phyloP scores from a whole-genome alignment of 2,329 filamentous ascomycete genomes.

The Stachybotrys chartarum region DNA sequence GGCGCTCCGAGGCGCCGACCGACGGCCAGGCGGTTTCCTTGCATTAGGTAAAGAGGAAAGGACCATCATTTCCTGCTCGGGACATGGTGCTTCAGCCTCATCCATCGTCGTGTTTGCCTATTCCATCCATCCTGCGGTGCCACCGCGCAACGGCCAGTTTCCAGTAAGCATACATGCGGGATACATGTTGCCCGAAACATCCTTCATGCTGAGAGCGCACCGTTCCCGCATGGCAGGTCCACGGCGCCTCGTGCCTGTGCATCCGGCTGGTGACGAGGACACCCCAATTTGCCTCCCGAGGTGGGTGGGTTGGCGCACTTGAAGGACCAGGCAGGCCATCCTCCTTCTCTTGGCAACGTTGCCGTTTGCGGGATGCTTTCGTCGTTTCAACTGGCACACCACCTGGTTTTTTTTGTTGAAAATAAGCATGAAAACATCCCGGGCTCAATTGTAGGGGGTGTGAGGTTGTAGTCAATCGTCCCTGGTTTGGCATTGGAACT shows the following conservation, averaged over 20 bases:
- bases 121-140: not conserved
- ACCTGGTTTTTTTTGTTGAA: too few species aligned
- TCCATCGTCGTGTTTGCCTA: not conserved
- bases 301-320: not conserved
- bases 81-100: not conserved
- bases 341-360: not conserved
- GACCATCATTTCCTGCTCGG: not conserved
- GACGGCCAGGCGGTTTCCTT: not conserved
- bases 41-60: not conserved
- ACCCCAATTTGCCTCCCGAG: not conserved
- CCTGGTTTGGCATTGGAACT: too few species aligned
- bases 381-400: too few species aligned
- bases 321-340: not conserved
- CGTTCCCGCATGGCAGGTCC: not conserved
- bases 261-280: not conserved
- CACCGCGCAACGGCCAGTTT: not conserved
- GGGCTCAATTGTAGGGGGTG: too few species aligned
- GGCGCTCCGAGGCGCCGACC: too few species aligned
- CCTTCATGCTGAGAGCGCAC: not conserved
- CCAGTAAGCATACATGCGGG: too few species aligned
- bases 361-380: not conserved
- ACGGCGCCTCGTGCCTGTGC: not conserved
- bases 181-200: too few species aligned
- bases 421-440: too few species aligned
- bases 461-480: too few species aligned